Percentiles rank a stretch among this genome's conserved stretches.
Evolutionary conservation across 306 rosid genomes (phyloP).

Genomic region (Astragalus glycyphyllos): DNA sequence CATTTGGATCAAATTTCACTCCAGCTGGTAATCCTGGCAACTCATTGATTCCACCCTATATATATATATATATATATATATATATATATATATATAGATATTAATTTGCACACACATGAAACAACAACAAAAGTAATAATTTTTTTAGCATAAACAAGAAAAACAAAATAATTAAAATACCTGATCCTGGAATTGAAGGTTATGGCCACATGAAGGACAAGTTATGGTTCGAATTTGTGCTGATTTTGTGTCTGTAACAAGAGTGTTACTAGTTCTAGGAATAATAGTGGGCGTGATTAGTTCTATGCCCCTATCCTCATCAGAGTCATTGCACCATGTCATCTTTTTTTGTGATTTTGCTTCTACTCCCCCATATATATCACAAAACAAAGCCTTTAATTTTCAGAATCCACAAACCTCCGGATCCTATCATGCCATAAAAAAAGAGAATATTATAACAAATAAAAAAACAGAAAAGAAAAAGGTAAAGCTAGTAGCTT

Average conservation of each 20-base stretch:
- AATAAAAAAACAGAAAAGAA: neutral
- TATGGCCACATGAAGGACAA: constrained; percentile 83
- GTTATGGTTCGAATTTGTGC: constrained; percentile 47
- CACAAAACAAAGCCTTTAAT: constrained; percentile 39
- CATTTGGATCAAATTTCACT: constrained; percentile 86
- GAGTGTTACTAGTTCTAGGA: constrained; percentile 29
- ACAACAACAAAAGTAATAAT: neutral
- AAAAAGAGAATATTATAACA: neutral
- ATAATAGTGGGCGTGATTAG: constrained; percentile 36
- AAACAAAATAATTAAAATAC: constrained; percentile 38
- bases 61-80: neutral
- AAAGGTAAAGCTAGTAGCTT: constrained; percentile 44
- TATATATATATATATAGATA: neutral
- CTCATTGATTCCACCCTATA: constrained; percentile 61
- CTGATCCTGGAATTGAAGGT: constrained; percentile 64
- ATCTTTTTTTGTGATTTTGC: constrained; percentile 49
- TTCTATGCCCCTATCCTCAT: constrained; percentile 53
- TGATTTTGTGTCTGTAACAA: constrained; percentile 7
- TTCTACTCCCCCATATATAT: constrained; percentile 45
- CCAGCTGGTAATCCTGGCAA: constrained; percentile 84
- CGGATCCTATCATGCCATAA: constrained; percentile 18
- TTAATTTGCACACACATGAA: neutral
- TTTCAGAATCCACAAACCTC: constrained; percentile 39
- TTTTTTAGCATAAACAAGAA: neutral
- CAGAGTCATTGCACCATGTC: constrained; percentile 75